Evolutionary conservation across 2,329 filamentous ascomycete genomes (phyloP), one percentile per base, ranked within the genome.

Genomic region (Botrytis byssoidea): DNA sequence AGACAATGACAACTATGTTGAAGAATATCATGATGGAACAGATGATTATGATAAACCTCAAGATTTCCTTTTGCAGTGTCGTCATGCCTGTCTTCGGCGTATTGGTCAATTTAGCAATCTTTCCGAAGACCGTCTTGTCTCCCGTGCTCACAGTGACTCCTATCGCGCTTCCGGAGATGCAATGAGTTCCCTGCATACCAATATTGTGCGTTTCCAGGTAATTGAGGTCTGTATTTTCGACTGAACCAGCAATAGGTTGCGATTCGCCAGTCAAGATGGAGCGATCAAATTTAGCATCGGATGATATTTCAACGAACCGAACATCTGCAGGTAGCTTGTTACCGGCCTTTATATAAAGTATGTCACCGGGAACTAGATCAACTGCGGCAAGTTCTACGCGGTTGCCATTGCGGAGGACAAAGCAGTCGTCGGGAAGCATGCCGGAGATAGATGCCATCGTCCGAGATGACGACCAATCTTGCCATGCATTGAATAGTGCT

Each of bases 401-500:
- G 4, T 81, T 78, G 1, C 89, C 86, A 75, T 92, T 87, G 40
- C 92, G 88, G 9, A 91, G 82, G 16, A 91, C 86, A 35, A 90
- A 83, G 77, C 90, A 93, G 73, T 89, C 85, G 76, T 93, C 91
- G 0, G 92, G 92, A 20, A 95, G 85, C 91, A 94, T 92, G 32
- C 87, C 90, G 68, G 90, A 92, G 80, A 95, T 94, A 0, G 91
- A 93, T 29, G 89, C 88, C 92, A 94, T 94, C 73, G 94, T 91
- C 9, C 89, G 65, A 40, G 88, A 91, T 0, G 91, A 92, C 5
- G 91, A 93, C 88, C 91, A 94, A 80, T 94, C 92, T 78, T 91
- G 89, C 84, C 86, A 91, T 79, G 87, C 87, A 78, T 90, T 90
- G 83, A 94, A 94, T 4, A 84, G 86, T 14, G 90, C 92, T 78